phyloP scores from a whole-genome alignment of 108 stramenopile species.

The Heterococcus sp. region DNA sequence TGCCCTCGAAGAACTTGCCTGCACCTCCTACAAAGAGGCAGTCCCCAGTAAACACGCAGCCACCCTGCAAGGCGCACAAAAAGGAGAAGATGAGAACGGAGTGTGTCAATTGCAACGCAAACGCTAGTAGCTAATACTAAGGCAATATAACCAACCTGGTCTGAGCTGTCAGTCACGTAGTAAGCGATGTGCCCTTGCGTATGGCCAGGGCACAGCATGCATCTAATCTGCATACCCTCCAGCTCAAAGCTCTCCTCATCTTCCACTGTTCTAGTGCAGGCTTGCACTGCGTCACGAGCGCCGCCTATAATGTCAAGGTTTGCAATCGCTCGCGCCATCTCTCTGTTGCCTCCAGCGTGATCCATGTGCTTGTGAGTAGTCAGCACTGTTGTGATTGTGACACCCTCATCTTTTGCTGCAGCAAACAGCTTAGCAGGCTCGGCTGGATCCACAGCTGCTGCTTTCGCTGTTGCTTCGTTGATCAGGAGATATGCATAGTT shows the following conservation, averaged over 20 bases:
- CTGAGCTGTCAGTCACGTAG: conserved; percentile 37
- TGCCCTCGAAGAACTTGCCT: conserved; percentile 62
- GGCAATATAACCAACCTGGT: conserved; percentile 1
- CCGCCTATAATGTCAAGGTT: conserved; percentile 32
- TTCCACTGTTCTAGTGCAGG: conserved; percentile 27
- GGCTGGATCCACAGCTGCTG: conserved; percentile 42
- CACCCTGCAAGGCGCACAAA: background rate
- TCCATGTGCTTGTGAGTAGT: conserved; percentile 50
- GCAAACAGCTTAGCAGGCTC: conserved; percentile 33
- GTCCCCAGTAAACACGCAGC: conserved; percentile 67
- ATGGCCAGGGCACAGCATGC: conserved; percentile 50
- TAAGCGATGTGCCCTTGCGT: conserved; percentile 66
- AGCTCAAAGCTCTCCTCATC: conserved; percentile 56
- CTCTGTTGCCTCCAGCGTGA: conserved; percentile 39
- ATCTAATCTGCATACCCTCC: conserved; percentile 31
- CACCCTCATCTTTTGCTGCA: conserved; percentile 11
- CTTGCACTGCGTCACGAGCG: conserved; percentile 15
- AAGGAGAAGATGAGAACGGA: background rate
- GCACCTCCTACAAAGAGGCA: conserved; percentile 69
- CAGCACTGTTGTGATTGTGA: conserved; percentile 24
- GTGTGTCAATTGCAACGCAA: too few species aligned
- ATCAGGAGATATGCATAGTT: conserved; percentile 46
- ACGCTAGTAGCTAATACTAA: too few species aligned
- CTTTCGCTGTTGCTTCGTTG: conserved; percentile 29
- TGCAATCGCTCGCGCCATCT: conserved; percentile 1